phyloP scores from a whole-genome alignment of 768 basidiomycete genomes.

The Cystobasidium ongulense region DNA sequence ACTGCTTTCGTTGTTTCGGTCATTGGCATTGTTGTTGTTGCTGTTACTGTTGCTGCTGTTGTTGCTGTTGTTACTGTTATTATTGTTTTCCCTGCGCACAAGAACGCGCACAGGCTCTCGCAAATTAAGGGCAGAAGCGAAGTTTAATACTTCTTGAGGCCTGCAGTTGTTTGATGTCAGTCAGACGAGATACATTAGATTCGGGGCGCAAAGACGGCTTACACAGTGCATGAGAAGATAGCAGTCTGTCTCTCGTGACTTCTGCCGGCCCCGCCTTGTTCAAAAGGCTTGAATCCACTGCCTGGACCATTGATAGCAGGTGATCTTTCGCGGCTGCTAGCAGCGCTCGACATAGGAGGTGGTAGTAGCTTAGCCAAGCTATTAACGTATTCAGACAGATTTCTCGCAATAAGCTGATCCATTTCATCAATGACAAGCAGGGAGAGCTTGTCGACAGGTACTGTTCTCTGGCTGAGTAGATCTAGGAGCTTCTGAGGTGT shows the following conservation, averaged over 20 bases:
- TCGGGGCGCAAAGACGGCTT: neutral
- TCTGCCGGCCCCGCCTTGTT: slow-evolving; percentile 35
- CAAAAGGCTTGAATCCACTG: slow-evolving; percentile 37
- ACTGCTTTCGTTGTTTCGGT: slow-evolving; percentile 47
- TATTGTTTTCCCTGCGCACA: slow-evolving; percentile 59
- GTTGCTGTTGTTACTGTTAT: slow-evolving; percentile 46
- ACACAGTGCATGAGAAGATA: slow-evolving; percentile 85
- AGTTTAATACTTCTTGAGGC: slow-evolving; percentile 92
- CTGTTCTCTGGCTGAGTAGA: slow-evolving; percentile 56
- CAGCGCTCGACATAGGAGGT: slow-evolving; percentile 59
- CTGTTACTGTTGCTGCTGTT: slow-evolving; percentile 48
- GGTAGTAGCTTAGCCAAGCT: slow-evolving; percentile 86
- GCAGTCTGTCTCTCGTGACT: slow-evolving; percentile 76
- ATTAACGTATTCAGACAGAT: slow-evolving; percentile 89
- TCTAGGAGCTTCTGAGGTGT: slow-evolving; percentile 94
- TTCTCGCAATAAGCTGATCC: slow-evolving; percentile 93
- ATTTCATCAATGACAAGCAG: slow-evolving; percentile 95
- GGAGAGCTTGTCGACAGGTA: slow-evolving; percentile 51
- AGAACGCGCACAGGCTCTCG: slow-evolving; percentile 96
- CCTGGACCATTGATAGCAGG: slow-evolving; percentile 43
- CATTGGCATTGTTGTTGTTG: slow-evolving; percentile 39
- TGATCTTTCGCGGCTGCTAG: slow-evolving; percentile 25
- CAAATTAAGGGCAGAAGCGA: slow-evolving; percentile 84
- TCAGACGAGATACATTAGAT: neutral
- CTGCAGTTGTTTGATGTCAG: slow-evolving; percentile 43